These are phyloP conservation scores for Zarea fungicola DNA, from an alignment of 2,329 filamentous ascomycete genomes.

Conservation along the genomic window DNA sequence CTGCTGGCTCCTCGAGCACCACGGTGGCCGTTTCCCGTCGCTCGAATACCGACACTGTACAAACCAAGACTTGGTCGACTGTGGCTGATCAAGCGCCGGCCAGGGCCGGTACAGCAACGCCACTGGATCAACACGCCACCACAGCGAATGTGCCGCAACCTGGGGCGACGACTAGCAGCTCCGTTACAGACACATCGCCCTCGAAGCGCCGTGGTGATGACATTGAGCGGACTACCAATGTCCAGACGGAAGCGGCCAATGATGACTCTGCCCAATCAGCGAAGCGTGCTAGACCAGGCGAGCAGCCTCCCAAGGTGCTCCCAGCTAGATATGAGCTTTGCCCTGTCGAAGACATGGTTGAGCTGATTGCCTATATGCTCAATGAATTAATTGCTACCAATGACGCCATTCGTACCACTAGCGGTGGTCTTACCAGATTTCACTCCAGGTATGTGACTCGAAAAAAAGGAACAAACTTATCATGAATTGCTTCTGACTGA, in stretches of 20 bases:
- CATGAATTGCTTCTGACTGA: not conserved
- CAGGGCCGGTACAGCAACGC: not conserved
- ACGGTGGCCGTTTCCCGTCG: not conserved
- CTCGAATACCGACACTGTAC: too few relatives aligned
- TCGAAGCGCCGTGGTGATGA: conserved; percentile 10
- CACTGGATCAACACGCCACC: not conserved
- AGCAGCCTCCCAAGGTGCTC: conserved; percentile 51
- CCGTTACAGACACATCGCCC: not conserved
- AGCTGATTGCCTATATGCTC: conserved; percentile 91
- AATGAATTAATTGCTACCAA: conserved; percentile 92
- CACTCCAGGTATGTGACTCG: conserved; percentile 69
- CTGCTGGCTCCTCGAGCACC: not conserved
- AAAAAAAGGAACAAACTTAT: not conserved
- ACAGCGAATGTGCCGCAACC: too few relatives aligned
- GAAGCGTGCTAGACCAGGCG: conserved; percentile 51
- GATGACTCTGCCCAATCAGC: conserved; percentile 26
- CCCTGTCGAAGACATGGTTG: conserved; percentile 77
- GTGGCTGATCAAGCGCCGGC: not conserved
- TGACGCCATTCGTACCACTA: conserved; percentile 69
- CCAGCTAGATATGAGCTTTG: conserved; percentile 77
- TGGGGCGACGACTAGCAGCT: not conserved
- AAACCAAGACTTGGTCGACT: too few relatives aligned
- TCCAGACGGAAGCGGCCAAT: not conserved
- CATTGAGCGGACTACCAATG: not conserved
- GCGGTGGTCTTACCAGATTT: conserved; percentile 85